Percentiles rank a stretch among this genome's conserved stretches.
phyloP scores from a whole-genome alignment of 768 basidiomycete genomes.

The Pisolithus sp. region DNA sequence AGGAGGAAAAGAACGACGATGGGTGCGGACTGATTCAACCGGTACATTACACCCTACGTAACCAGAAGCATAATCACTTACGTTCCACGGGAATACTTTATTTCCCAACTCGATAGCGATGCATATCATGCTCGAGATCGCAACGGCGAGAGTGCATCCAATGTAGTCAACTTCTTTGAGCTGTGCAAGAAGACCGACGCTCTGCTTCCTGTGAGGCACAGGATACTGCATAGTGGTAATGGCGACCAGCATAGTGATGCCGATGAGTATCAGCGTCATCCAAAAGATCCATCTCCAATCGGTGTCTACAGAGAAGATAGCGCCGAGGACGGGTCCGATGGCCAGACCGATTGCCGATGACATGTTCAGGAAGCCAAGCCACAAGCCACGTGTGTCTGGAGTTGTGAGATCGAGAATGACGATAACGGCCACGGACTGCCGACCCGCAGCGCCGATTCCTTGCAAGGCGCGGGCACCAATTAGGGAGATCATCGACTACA shows the following conservation, averaged over 20 bases:
- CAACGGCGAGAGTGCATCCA: conserved; percentile 23
- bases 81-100: conserved; percentile 30
- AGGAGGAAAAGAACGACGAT: conserved; percentile 25
- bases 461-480: conserved; percentile 30
- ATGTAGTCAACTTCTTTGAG: conserved; percentile 29
- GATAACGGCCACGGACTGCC: conserved; percentile 32
- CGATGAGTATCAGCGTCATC: conserved; percentile 32
- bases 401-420: conserved; percentile 32
- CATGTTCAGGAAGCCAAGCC: conserved; percentile 31
- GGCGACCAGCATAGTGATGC: conserved; percentile 22
- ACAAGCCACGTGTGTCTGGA: conserved; percentile 28
- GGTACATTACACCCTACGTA: conserved; percentile 3
- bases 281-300: conserved; percentile 45
- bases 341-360: conserved; percentile 38
- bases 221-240: conserved; percentile 25
- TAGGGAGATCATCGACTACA: conserved; percentile 29
- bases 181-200: conserved; percentile 27
- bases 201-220: conserved; percentile 27
- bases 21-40: conserved; percentile 17
- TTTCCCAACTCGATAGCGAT: conserved; percentile 35
- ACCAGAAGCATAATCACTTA: conserved; percentile 10
- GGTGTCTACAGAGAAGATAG: conserved; percentile 36
- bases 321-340: conserved; percentile 42
- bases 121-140: conserved; percentile 31
- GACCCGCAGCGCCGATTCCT: conserved; percentile 32